phyloP scores from a whole-genome alignment of 2,329 filamentous ascomycete genomes.

The Talaromyces funiculosus region DNA sequence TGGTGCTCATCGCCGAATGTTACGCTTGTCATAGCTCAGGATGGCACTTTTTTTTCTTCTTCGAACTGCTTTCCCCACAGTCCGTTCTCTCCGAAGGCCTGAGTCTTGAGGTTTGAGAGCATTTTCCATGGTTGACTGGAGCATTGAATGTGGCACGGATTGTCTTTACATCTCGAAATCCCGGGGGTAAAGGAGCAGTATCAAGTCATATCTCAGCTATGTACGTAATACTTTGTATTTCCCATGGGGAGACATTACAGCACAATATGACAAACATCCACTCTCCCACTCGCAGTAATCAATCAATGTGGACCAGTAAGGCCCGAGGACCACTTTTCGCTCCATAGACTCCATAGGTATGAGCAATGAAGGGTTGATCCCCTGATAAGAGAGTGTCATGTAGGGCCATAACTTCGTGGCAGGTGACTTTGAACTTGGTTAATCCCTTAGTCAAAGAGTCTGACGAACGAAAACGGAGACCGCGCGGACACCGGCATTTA shows the following conservation, averaged over 20 bases:
- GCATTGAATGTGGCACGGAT: no score
- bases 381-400: neutral
- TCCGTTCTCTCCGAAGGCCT: no score
- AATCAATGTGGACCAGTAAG: neutral
- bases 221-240: neutral
- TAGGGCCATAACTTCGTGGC: neutral
- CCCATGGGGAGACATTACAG: no score
- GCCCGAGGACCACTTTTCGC: neutral
- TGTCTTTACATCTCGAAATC: no score
- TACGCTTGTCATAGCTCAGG: neutral
- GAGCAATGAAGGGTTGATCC: neutral
- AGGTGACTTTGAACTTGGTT: neutral
- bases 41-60: neutral
- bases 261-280: neutral
- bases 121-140: no score
- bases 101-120: neutral
- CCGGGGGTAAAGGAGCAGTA: neutral
- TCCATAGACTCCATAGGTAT: neutral
- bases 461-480: no score
- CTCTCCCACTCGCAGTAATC: neutral
- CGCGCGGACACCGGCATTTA: neutral
- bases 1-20: neutral
- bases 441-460: no score
- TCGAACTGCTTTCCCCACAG: neutral
- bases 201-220: neutral